Evolutionary conservation across 2,329 filamentous ascomycete species (phyloP).

Genomic region (Diaporthe helianthi): DNA sequence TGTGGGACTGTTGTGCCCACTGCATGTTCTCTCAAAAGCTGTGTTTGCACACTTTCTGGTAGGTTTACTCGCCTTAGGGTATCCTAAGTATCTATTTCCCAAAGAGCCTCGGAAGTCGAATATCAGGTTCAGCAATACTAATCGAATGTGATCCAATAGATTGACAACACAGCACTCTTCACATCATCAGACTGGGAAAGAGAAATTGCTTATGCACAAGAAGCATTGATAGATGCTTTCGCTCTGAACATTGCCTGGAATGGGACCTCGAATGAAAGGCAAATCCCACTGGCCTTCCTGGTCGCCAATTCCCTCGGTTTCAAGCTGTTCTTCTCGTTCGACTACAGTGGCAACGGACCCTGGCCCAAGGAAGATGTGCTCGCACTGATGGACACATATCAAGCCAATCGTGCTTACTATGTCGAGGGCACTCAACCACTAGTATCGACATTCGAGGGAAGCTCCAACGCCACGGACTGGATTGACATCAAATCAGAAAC

Average conservation of each 20-base stretch:
- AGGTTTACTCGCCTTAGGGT: not conserved
- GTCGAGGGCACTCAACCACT: conserved; percentile 45
- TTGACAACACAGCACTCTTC: conserved; percentile 38
- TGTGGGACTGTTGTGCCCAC: conserved; percentile 3
- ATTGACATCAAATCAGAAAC: conserved; percentile 46
- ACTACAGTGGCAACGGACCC: conserved; percentile 43
- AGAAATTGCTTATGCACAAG: conserved; percentile 45
- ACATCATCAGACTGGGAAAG: conserved; percentile 38
- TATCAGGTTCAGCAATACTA: not conserved
- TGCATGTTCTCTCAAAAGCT: conserved; percentile 3
- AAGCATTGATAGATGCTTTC: conserved; percentile 48
- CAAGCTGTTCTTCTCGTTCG: conserved; percentile 52
- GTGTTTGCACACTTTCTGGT: conserved; percentile 16
- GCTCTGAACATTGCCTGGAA: conserved; percentile 43
- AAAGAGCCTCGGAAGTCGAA: too few species aligned
- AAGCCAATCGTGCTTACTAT: conserved; percentile 40
- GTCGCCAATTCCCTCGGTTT: conserved; percentile 38
- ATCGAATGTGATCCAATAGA: conserved; percentile 34
- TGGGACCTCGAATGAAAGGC: conserved; percentile 31
- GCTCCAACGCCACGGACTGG: conserved; percentile 51
- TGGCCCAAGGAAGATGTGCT: conserved; percentile 42
- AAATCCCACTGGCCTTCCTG: conserved; percentile 40
- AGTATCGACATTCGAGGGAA: conserved; percentile 61
- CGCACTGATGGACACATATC: conserved; percentile 40
- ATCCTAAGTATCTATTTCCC: too few species aligned